A percentile compares a stretch with the other conserved stretches of the same genome.
These are phyloP conservation scores for Coriolopsis trogii DNA, from an alignment of 1,284 basidiomycete genomes.

Conservation along the genomic window DNA sequence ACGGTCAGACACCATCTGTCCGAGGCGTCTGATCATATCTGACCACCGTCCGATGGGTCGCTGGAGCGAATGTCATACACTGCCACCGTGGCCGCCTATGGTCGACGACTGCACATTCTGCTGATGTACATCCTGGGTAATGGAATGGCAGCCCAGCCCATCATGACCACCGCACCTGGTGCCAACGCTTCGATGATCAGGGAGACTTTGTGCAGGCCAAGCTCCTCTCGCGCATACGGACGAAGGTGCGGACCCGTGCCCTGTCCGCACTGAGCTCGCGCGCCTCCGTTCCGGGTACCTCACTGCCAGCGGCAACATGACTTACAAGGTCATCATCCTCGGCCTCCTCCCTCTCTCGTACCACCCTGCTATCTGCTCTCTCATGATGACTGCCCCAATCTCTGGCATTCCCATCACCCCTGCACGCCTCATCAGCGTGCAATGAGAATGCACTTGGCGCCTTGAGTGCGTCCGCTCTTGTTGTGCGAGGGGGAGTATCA, in stretches of 20 bases:
- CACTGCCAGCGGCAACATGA: slow-evolving; percentile 9
- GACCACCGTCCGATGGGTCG: too few species aligned
- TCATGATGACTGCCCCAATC: slow-evolving; percentile 3
- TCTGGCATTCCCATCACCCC: slow-evolving; percentile 1
- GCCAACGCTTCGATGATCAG: slow-evolving; percentile 16
- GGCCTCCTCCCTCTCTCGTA: slow-evolving; percentile 8
- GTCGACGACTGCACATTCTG: too few species aligned
- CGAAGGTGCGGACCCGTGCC: slow-evolving; percentile 11
- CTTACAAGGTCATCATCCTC: slow-evolving; percentile 15
- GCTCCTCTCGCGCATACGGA: slow-evolving; percentile 10
- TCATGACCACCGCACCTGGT: too few species aligned
- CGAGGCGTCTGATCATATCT: too few species aligned
- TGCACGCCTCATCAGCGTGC: slow-evolving; percentile 5
- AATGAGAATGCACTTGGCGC: slow-evolving; percentile 10
- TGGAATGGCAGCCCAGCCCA: too few species aligned
- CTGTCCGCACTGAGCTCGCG: slow-evolving; percentile 6
- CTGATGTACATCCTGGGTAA: too few species aligned
- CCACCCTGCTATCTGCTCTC: slow-evolving; percentile 6
- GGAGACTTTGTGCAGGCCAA: slow-evolving; percentile 17
- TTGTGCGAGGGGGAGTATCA: not conserved
- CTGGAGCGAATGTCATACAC: too few species aligned
- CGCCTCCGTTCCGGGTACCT: slow-evolving; percentile 10
- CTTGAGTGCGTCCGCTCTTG: slow-evolving; percentile 1
- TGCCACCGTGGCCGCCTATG: too few species aligned
- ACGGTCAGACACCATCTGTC: too few species aligned